Evolutionary conservation across 305 asterid genomes (phyloP).

Genomic region (Solanum hybrid): DNA sequence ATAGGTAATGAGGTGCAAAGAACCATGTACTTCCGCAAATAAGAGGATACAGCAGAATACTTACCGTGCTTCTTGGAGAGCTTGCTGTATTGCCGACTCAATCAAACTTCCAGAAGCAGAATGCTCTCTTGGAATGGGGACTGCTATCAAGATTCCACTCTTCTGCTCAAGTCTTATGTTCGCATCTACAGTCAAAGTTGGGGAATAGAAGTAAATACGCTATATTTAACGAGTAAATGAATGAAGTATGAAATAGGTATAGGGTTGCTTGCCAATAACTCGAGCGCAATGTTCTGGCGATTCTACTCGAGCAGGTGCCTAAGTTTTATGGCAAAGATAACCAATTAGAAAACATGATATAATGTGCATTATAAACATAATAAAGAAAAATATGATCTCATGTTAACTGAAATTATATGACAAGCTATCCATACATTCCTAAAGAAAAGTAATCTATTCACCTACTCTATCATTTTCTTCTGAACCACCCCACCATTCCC

Average conservation of each 20-base stretch:
- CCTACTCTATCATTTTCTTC: background rate
- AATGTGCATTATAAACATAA: background rate
- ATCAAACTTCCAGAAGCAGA: slow-evolving; percentile 74
- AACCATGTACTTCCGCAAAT: background rate
- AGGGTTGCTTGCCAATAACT: slow-evolving; percentile 43
- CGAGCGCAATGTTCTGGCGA: slow-evolving; percentile 87
- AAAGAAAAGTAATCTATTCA: background rate
- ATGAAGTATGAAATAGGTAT: background rate
- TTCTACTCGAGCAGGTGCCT: slow-evolving; percentile 89
- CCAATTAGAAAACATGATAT: background rate
- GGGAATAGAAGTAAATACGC: background rate
- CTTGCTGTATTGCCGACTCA: slow-evolving; percentile 78
- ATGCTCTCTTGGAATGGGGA: slow-evolving; percentile 76
- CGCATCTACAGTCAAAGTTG: slow-evolving; percentile 34
- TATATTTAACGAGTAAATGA: background rate
- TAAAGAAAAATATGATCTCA: background rate
- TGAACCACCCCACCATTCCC: background rate
- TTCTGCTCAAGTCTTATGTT: slow-evolving; percentile 45
- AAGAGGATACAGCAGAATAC: background rate
- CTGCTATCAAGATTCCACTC: slow-evolving; percentile 73
- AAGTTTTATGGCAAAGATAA: slow-evolving; percentile 3
- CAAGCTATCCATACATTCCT: background rate
- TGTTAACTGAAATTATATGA: background rate
- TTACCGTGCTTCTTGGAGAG: slow-evolving; percentile 78
- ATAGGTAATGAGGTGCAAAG: background rate